Evolutionary conservation across 148 eudicot genomes (phyloP).

Genomic region (Chenopodium formosanum): DNA sequence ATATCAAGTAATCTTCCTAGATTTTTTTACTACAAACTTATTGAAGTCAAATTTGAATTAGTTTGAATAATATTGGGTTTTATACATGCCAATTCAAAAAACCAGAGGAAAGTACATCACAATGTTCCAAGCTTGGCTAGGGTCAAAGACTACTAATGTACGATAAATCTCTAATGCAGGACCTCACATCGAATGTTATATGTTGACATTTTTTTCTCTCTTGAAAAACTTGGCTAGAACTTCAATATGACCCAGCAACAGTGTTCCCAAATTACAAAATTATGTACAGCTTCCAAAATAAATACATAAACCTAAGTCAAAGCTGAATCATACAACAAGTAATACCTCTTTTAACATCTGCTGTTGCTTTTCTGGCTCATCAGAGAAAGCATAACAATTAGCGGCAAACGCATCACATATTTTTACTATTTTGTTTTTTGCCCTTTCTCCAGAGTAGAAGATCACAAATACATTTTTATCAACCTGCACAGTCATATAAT

Average conservation of each 20-base stretch:
- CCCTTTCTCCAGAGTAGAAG: slow-evolving; percentile 82
- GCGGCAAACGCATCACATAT: slow-evolving; percentile 89
- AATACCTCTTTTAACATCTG: slow-evolving; percentile 65
- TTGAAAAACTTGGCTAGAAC: neutral
- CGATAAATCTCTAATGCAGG: neutral
- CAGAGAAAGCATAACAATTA: slow-evolving; percentile 72
- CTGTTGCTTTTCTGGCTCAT: slow-evolving; percentile 62
- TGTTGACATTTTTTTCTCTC: neutral
- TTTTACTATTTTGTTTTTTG: slow-evolving; percentile 63
- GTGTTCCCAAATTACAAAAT: neutral
- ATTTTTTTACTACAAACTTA: too few species aligned
- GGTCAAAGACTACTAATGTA: neutral
- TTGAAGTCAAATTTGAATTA: too few species aligned
- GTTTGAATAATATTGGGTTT: too few species aligned
- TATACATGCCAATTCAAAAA: too few species aligned
- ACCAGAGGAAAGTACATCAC: too few species aligned
- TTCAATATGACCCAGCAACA: neutral
- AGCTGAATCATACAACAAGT: neutral
- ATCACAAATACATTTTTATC: slow-evolving; percentile 79
- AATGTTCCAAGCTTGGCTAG: too few species aligned
- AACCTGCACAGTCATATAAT: slow-evolving; percentile 43
- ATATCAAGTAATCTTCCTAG: too few species aligned
- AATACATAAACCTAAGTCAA: neutral
- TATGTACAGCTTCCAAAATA: neutral
- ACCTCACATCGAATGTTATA: neutral